These are phyloP conservation scores for Ogataea trehaloabstinens DNA, from an alignment of 805 yeast genomes.

Conservation along the genomic window DNA sequence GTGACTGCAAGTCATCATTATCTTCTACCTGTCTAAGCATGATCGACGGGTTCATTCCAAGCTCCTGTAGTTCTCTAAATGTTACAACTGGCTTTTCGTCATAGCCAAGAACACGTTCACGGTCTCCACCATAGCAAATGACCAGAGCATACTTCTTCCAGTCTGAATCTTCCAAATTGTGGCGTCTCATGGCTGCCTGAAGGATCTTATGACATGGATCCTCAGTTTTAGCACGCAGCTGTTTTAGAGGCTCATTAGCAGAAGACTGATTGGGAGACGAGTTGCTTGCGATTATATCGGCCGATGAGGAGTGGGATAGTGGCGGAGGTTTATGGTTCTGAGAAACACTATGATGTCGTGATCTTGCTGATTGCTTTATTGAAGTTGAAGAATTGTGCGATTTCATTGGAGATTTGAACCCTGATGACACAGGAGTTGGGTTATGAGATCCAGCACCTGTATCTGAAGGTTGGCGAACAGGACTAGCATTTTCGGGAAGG, in stretches of 20 bases:
- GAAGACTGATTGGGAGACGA: conserved; percentile 3
- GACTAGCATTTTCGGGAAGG: conserved; percentile 10
- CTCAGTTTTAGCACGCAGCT: conserved; percentile 79
- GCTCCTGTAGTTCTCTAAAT: conserved; percentile 79
- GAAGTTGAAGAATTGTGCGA: conserved; percentile 8
- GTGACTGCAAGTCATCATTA: conserved; percentile 27
- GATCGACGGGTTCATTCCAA: conserved; percentile 85
- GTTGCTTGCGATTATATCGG: conserved; percentile 10
- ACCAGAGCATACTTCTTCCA: conserved; percentile 88
- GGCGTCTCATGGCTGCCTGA: conserved; percentile 85
- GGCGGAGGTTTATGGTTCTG: conserved; percentile 8
- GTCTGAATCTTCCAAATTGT: conserved; percentile 71
- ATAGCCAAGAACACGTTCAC: conserved; percentile 76
- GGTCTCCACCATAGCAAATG: conserved; percentile 89
- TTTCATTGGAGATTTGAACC: conserved; percentile 3
- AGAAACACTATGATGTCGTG: conserved; percentile 3
- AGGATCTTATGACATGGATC: conserved; percentile 88
- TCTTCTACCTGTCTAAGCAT: conserved; percentile 86
- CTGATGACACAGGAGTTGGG: neutral
- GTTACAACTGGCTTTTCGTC: conserved; percentile 87
- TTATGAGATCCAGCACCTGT: neutral
- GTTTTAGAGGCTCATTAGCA: conserved; percentile 68
- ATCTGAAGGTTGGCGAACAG: neutral
- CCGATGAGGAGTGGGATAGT: conserved; percentile 9
- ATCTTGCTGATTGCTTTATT: conserved; percentile 4